Conservation (phyloP, 441 rosid genomes). For the Adansonia grandidieri region DNA sequence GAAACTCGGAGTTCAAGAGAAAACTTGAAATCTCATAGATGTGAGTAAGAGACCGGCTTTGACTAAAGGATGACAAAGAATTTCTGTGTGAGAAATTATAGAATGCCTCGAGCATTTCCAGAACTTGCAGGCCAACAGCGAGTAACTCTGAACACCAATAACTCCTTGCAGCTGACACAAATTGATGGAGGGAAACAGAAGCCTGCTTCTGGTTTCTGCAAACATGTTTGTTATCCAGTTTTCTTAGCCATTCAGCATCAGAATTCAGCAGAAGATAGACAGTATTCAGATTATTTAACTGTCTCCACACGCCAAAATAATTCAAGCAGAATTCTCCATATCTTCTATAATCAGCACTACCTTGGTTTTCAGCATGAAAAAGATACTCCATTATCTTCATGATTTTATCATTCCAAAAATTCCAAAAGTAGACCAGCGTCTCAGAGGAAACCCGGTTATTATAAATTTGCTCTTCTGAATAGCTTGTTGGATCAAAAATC, state of each 20-base stretch:
- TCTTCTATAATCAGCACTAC: conserved; percentile 23
- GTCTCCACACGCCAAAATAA: conserved; percentile 48
- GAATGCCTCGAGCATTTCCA: conserved; percentile 39
- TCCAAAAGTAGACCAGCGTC: conserved; percentile 47
- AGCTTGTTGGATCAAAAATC: conserved; percentile 28
- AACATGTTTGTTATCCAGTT: conserved; percentile 23
- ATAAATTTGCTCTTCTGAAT: conserved; percentile 30
- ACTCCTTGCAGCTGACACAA: conserved; percentile 39
- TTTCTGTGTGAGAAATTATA: conserved; percentile 10
- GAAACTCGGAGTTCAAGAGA: conserved; percentile 35
- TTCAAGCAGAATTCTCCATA: conserved; percentile 51
- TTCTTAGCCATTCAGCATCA: conserved; percentile 43
- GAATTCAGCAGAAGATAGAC: conserved; percentile 38
- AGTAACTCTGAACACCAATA: conserved; percentile 49
- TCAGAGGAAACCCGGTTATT: conserved; percentile 32
- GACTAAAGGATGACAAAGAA: conserved; percentile 34
- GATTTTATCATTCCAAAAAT: conserved; percentile 46
- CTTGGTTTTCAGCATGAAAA: conserved; percentile 19
- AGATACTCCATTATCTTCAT: conserved; percentile 39
- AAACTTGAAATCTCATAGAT: conserved; percentile 40
- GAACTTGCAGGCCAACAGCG: conserved; percentile 46
- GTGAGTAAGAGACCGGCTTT: conserved; percentile 29
- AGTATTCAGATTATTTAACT: conserved; percentile 20
- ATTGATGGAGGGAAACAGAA: conserved; percentile 34
- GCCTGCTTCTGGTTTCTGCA: conserved; percentile 22